Evolutionary conservation across 345 rosid species (phyloP), one percentile per base, ranked within the genome.

Genomic region (Dipteronia dyeriana): DNA sequence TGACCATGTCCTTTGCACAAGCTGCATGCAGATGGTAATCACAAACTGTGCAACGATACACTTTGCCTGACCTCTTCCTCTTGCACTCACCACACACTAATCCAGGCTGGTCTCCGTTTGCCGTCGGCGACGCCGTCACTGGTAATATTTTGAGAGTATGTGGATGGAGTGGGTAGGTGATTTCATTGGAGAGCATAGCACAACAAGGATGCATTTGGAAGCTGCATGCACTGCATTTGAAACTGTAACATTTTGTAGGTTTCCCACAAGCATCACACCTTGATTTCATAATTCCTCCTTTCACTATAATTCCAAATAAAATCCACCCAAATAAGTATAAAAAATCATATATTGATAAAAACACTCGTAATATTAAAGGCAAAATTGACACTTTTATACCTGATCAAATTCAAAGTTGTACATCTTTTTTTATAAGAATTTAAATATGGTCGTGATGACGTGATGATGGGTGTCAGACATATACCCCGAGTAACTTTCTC

Each of bases 161-260:
- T 13, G 87, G 87, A 75, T 93, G 98, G 39, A 81, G 76, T 41
- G 92, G 65, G 34, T 84, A 78, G 23, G 83, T 75, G 54, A 91
- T 79, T 6, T 86, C 82, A n/a, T 83, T 83, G 20, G 92, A 77
- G 63, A 95, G 85, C 91, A 78, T 90, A 12, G 93, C 88, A 47
- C 99, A 95, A 77, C 97, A 85, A 2, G 99, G 98, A 85, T 95
- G 97, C 91, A 95, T 91, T 67, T 88, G 96, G 79, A 88, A 88
- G 62, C 79, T 79, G 60, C 99, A 93, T 31, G 87, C 85, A 56
- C 75, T 82, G 90, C 99, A 95, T 79, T 85, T 78, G 83, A 90
- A 95, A 13, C 73, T 79, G 81, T 87, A 90, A 31, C 98, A 96
- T 85, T 87, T 87, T 11, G 84, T 84, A 61, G 91, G 68, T 75